Percentiles rank a stretch among this genome's conserved stretches.
phyloP scores from a whole-genome alignment of 2,329 filamentous ascomycete species.

The Pseudogymnoascus sp. region DNA sequence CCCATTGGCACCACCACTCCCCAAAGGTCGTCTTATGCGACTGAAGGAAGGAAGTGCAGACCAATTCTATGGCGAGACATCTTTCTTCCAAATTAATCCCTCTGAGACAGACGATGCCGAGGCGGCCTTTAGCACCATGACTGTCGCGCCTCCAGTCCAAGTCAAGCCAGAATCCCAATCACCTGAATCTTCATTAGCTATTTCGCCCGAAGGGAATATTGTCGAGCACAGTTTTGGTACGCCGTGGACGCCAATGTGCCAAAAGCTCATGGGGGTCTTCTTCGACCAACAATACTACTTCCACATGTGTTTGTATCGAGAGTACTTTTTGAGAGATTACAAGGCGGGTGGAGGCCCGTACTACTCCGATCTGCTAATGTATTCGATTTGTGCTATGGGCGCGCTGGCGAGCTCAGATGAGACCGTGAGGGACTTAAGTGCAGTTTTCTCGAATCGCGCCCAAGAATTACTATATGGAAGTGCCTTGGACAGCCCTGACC shows the following conservation, averaged over 20 bases:
- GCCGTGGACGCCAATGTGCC: constrained; percentile 27
- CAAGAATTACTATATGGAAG: constrained; percentile 36
- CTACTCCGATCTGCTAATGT: constrained; percentile 43
- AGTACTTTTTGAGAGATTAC: constrained; percentile 44
- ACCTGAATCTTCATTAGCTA: constrained; percentile 20
- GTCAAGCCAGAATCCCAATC: neutral
- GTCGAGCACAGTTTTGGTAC: constrained; percentile 8
- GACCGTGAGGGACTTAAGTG: constrained; percentile 31
- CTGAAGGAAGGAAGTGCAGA: constrained; percentile 32
- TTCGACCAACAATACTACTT: constrained; percentile 42
- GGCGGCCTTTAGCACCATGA: neutral
- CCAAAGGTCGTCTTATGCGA: constrained; percentile 34
- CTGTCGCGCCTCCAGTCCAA: constrained; percentile 6
- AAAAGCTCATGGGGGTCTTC: constrained; percentile 39
- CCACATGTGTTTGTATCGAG: constrained; percentile 43
- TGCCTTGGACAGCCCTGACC: constrained; percentile 38
- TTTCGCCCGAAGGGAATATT: constrained; percentile 36
- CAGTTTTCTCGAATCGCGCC: constrained; percentile 38
- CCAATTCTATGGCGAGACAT: constrained; percentile 43
- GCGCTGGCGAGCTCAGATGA: constrained; percentile 38
- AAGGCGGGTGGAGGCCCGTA: constrained; percentile 39
- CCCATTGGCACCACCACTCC: constrained; percentile 15
- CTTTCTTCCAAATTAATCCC: constrained; percentile 34
- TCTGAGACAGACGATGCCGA: constrained; percentile 14
- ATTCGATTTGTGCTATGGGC: constrained; percentile 41